phyloP scores from a whole-genome alignment of 305 asterid genomes.

The Ajuga reptans region DNA sequence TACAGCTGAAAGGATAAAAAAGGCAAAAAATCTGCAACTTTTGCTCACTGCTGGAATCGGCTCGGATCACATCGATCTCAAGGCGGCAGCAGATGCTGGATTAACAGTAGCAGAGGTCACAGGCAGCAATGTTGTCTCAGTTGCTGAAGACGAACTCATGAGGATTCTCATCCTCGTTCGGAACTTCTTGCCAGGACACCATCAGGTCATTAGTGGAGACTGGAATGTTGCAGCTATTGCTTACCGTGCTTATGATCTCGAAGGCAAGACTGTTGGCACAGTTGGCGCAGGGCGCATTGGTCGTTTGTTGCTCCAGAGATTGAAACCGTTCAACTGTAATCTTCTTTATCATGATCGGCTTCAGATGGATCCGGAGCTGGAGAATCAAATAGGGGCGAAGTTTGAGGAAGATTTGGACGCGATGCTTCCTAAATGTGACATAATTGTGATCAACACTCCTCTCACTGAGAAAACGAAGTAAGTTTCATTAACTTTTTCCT shows the following conservation, averaged over 20 bases:
- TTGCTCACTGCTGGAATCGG: conserved; percentile 95
- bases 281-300: conserved; percentile 97
- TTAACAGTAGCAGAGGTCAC: conserved; percentile 96
- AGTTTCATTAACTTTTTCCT: background rate
- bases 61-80: conserved; percentile 85
- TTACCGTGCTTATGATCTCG: conserved; percentile 84
- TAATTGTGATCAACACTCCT: conserved; percentile 82
- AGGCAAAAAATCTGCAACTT: conserved; percentile 75
- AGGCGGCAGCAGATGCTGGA: conserved; percentile 94
- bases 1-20: conserved; percentile 86
- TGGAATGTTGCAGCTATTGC: conserved; percentile 91
- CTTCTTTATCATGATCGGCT: conserved; percentile 83
- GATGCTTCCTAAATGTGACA: conserved; percentile 90
- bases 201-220: conserved; percentile 75
- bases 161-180: conserved; percentile 87
- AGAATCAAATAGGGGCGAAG: conserved; percentile 65
- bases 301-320: conserved; percentile 65
- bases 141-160: conserved; percentile 97
- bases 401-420: conserved; percentile 82
- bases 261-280: conserved; percentile 95
- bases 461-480: conserved; percentile 89
- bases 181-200: conserved; percentile 78
- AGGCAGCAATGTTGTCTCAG: conserved; percentile 85
- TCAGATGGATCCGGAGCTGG: conserved; percentile 62
- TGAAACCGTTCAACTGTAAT: conserved; percentile 88